These are phyloP conservation scores for Lagenidium giganteum DNA, from an alignment of 352 stramenopile species.

Conservation along the genomic window DNA sequence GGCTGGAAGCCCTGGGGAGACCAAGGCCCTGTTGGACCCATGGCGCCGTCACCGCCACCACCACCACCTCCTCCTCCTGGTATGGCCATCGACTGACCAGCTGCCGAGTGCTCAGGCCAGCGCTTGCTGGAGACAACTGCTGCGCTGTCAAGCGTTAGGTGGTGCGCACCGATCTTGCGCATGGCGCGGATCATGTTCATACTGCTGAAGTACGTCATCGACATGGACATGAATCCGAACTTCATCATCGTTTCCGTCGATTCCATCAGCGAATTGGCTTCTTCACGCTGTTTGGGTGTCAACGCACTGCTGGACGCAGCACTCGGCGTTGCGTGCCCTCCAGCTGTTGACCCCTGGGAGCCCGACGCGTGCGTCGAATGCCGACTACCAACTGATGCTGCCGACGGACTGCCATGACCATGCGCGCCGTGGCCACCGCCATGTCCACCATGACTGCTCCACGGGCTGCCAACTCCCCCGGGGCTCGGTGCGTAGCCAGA, in stretches of 20 bases:
- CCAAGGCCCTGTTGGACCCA: too few species aligned
- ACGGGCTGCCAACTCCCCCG: conserved; percentile 17
- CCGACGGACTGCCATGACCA: too few species aligned
- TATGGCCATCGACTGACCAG: background rate
- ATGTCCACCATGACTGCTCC: too few species aligned
- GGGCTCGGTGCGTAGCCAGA: conserved; percentile 2
- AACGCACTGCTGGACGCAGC: conserved; percentile 25
- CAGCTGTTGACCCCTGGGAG: conserved; percentile 14
- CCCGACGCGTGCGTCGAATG: too few species aligned
- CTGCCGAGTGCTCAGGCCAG: conserved; percentile 45
- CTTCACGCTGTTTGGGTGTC: conserved; percentile 81
- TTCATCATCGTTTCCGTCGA: conserved; percentile 98
- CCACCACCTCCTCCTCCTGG: too few species aligned
- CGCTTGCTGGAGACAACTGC: conserved; percentile 52
- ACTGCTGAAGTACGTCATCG: conserved; percentile 96
- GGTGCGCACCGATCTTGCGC: conserved; percentile 89
- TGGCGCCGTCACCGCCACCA: background rate
- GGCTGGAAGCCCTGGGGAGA: conserved; percentile 33
- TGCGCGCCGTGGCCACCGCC: too few species aligned
- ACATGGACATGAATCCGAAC: conserved; percentile 98
- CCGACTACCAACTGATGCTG: too few species aligned
- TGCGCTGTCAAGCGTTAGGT: conserved; percentile 87
- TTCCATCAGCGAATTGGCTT: conserved; percentile 91
- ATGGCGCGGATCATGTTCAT: conserved; percentile 98
- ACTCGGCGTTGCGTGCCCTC: conserved; percentile 1